A percentile compares a stretch with the other conserved stretches of the same genome.
Conservation (phyloP, 1,284 basidiomycete species). For the Malassezia brasiliensis region DNA sequence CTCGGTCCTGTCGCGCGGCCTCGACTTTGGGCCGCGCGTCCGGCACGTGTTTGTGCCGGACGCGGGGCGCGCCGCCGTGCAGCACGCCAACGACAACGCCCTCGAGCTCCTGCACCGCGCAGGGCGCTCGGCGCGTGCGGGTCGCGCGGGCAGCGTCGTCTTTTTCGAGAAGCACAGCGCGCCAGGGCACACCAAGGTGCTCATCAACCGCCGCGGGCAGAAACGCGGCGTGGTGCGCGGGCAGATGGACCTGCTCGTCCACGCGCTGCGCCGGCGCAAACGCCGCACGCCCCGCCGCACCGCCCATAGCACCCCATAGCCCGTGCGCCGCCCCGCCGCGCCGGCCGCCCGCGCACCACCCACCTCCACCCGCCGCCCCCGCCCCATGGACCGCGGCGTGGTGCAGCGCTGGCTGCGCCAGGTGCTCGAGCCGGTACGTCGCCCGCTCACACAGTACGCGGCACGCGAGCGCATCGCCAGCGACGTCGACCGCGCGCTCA, state of each 20-base stretch:
- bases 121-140: conserved; percentile 59
- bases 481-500: conserved; percentile 62
- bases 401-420: conserved; percentile 41
- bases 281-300: not conserved
- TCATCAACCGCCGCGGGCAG: conserved; percentile 16
- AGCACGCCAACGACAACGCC: conserved; percentile 74
- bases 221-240: conserved; percentile 15
- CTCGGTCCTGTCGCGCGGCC: conserved; percentile 75
- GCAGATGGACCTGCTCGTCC: conserved; percentile 17
- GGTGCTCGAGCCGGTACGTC: conserved; percentile 28
- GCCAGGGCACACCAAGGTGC: conserved; percentile 16
- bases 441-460: conserved; percentile 53
- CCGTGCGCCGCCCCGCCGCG: not conserved
- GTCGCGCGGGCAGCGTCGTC: conserved; percentile 57
- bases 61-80: conserved; percentile 54
- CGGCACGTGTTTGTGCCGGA: conserved; percentile 23
- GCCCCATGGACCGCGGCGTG: conserved; percentile 34
- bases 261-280: not conserved
- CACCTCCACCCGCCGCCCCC: not conserved
- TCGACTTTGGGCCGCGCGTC: conserved; percentile 65
- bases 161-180: conserved; percentile 46
- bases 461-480: conserved; percentile 55
- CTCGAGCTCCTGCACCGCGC: conserved; percentile 68
- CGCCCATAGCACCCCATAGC: not conserved
- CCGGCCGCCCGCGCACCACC: not conserved